These are phyloP conservation scores for Fraxinus baroniana DNA, from an alignment of 305 asterid species.

Conservation along the genomic window DNA sequence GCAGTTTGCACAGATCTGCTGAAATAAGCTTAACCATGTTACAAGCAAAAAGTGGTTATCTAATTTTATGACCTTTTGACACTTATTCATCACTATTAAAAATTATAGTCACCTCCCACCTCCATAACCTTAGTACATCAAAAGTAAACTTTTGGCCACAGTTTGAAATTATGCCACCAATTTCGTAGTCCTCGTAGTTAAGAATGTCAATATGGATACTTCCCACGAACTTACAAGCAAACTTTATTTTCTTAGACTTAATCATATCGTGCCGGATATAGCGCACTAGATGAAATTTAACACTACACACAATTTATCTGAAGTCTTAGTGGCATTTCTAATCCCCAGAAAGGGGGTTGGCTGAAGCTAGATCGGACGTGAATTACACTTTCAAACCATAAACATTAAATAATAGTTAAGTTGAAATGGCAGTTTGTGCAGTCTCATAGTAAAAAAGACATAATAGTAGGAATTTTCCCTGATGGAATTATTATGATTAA, in stretches of 20 bases:
- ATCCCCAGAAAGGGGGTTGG: background rate
- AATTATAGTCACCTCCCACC: background rate
- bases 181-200: background rate
- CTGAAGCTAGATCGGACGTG: background rate
- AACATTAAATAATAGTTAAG: background rate
- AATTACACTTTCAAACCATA: background rate
- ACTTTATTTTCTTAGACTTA: background rate
- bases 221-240: background rate
- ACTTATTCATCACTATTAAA: background rate
- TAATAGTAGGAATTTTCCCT: background rate
- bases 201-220: background rate
- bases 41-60: background rate
- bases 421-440: background rate
- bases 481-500: conserved; percentile 9
- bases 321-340: background rate
- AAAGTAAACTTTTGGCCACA: background rate
- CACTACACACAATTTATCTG: background rate
- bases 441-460: background rate
- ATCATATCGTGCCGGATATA: background rate
- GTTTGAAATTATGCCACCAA: background rate
- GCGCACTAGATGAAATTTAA: background rate
- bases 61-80: background rate
- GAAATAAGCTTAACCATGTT: background rate
- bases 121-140: background rate
- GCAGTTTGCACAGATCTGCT: no score